phyloP scores from a whole-genome alignment of 208 protist genomes.

The Crithidia fasciculata region DNA sequence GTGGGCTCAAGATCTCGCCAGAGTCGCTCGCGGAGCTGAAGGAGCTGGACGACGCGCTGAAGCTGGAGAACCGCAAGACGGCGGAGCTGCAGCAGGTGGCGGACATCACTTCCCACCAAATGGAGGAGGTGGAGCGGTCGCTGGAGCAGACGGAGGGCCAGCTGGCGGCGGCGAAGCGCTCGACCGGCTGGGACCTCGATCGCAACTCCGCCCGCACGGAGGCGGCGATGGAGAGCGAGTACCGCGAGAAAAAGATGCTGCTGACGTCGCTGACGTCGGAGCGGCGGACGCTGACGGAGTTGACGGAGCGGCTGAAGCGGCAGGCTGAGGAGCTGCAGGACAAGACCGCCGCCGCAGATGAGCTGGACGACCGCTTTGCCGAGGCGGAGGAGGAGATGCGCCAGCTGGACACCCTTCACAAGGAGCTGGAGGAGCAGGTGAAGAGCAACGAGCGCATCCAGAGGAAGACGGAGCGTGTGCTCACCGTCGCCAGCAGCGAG shows the following conservation, averaged over 20 bases:
- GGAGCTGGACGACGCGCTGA: slow-evolving; percentile 73
- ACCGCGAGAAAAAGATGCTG: slow-evolving; percentile 34
- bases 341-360: slow-evolving; percentile 42
- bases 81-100: slow-evolving; percentile 58
- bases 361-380: slow-evolving; percentile 52
- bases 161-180: slow-evolving; percentile 61
- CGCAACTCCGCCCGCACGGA: slow-evolving; percentile 22
- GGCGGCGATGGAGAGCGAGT: slow-evolving; percentile 53
- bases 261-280: slow-evolving; percentile 44
- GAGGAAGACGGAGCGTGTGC: slow-evolving; percentile 84
- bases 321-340: slow-evolving; percentile 56
- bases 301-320: slow-evolving; percentile 53
- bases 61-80: slow-evolving; percentile 67
- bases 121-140: slow-evolving; percentile 68
- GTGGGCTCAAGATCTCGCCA: slow-evolving; percentile 59
- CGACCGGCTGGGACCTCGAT: slow-evolving; percentile 57
- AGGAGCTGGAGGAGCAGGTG: slow-evolving; percentile 55
- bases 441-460: slow-evolving; percentile 73
- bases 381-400: slow-evolving; percentile 58
- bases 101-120: slow-evolving; percentile 44
- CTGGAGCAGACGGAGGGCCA: slow-evolving; percentile 53
- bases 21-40: slow-evolving; percentile 69
- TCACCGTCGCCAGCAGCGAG: slow-evolving; percentile 38
- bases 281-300: slow-evolving; percentile 31
- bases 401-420: slow-evolving; percentile 41